Evolutionary conservation across 805 yeast species (phyloP), one percentile per base, ranked within the genome.

Genomic region (Ascoidea tarda): DNA sequence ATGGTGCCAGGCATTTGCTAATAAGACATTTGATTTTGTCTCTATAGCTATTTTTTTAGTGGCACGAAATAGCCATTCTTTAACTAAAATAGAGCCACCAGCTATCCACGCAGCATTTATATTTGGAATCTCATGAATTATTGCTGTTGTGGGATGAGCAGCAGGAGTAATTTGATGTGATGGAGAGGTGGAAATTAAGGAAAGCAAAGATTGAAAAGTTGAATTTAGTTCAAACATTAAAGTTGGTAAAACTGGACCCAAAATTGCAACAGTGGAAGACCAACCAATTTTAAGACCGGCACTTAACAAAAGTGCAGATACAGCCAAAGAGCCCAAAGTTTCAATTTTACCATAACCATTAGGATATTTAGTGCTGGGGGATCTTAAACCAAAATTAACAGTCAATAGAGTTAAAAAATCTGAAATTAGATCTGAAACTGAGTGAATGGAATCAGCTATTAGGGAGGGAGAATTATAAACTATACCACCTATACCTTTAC

Each of bases 1-100:
- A 64, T 93, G 99, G 65, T 93, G 99, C 98, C 99, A 93, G 3
- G 99, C 99, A 63, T 93, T 93, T 4, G 99, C 99, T 50, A 87
- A 81, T 49, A 93, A 73, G 4, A 93, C 98, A 57, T 88, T 87
- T 0, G 96, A 88, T 62, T 87, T 85, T 33, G 87, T 77, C 55
- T 76, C 71, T 50, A 74, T 72, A 1, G 97, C 99, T 28, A 93
- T 80, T 56, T 81, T 79, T 67, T 82, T 76, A 0, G 99, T 93
- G 10, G 87, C 85, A 54, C 79, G 80, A 68, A 79, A 93, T 47
- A 93, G 78, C 78, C 95, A 79, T 66, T 93, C 99, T 63, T 93
- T 93, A 47, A 89, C 77, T 4, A 75, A 78, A 55, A 93, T 87
- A 1, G 96, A 87, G 1, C 82, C 96, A 53, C 85, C 81, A 0